A percentile compares a stretch with the other conserved stretches of the same genome.
phyloP scores from a whole-genome alignment of 2,329 filamentous ascomycete genomes.

The Mycosphaerella sp. region DNA sequence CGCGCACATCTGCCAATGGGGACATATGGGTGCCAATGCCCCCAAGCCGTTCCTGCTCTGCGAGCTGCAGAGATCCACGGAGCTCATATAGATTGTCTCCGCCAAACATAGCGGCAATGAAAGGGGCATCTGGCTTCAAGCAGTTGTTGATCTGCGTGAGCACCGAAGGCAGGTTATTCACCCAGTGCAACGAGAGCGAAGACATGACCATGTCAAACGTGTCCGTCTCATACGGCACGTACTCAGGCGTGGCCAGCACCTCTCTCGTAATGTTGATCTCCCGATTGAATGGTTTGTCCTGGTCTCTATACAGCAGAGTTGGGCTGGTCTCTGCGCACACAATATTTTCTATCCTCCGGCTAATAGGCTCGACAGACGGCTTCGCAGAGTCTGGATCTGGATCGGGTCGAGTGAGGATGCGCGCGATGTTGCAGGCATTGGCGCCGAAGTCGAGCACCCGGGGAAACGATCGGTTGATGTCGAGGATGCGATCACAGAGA shows the following conservation, averaged over 20 bases:
- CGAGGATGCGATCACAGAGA: slow-evolving; percentile 78
- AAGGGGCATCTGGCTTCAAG: slow-evolving; percentile 83
- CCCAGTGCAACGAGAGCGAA: slow-evolving; percentile 88
- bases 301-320: slow-evolving; percentile 73
- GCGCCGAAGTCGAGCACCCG: slow-evolving; percentile 87
- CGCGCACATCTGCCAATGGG: slow-evolving; percentile 83
- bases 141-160: slow-evolving; percentile 78
- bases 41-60: slow-evolving; percentile 83
- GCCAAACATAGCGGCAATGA: slow-evolving; percentile 93
- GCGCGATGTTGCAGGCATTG: slow-evolving; percentile 90
- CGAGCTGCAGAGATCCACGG: slow-evolving; percentile 85
- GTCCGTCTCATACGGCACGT: slow-evolving; percentile 66
- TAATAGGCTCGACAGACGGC: slow-evolving; percentile 59
- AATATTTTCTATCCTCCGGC: slow-evolving; percentile 65
- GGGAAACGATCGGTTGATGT: slow-evolving; percentile 84
- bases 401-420: slow-evolving; percentile 59
- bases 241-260: slow-evolving; percentile 68
- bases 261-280: slow-evolving; percentile 66
- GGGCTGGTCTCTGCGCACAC: slow-evolving; percentile 77
- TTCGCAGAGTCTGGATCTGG: slow-evolving; percentile 59
- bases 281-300: slow-evolving; percentile 65
- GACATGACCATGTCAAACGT: slow-evolving; percentile 88
- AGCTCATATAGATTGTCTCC: slow-evolving; percentile 92
- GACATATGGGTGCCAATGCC: slow-evolving; percentile 88
- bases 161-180: slow-evolving; percentile 87